Evolutionary conservation across 768 basidiomycete genomes (phyloP), one percentile per base, ranked within the genome.

Genomic region (Lactifluus piperatus): DNA sequence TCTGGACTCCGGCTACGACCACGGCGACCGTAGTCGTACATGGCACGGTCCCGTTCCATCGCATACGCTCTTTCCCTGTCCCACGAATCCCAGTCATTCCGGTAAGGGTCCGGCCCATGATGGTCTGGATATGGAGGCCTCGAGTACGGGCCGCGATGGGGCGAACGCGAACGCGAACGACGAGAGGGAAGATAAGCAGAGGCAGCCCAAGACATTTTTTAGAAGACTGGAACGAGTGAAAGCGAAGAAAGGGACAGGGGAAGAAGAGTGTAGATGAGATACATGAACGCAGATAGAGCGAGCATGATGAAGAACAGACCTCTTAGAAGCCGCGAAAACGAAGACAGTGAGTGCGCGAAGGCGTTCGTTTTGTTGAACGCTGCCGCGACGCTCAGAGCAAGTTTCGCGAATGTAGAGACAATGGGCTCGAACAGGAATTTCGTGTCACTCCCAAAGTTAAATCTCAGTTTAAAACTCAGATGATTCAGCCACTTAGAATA

Each of bases 271-370:
- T 77, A 78, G 76, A 83, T 84, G 77, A 85, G 83, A 82, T 83
- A 77, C 82, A 80, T 79, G 68, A 72, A 78, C 75, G 77, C 80
- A 78, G 77, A 76, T 82, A 81, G 82, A 85, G 81, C 84, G 86
- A 83, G 86, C 88, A 90, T 89, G 82, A 84, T 81, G 83, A 84
- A 84, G 84, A 81, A 91, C 88, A 88, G 88, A 91, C 88, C 88
- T 91, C 87, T 86, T 83, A 79, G 66, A 53, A 77, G 73, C 72
- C 75, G 75, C 77, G 74, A 75, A 73, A 29, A 76, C 76, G 50
- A 68, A 62, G 65, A 67, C 67, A 67, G 67, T 65, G 68, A 70
- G 70, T 66, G 51, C 51, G 71, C 68, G 68, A 58, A 64, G 69
- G 70, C 73, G 72, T 71, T 70, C 73, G 72, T 71, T 70, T 72